Base-by-base conservation (phyloP, 2,329 filamentous ascomycete genomes). In the Pseudocercospora eumusae region DNA sequence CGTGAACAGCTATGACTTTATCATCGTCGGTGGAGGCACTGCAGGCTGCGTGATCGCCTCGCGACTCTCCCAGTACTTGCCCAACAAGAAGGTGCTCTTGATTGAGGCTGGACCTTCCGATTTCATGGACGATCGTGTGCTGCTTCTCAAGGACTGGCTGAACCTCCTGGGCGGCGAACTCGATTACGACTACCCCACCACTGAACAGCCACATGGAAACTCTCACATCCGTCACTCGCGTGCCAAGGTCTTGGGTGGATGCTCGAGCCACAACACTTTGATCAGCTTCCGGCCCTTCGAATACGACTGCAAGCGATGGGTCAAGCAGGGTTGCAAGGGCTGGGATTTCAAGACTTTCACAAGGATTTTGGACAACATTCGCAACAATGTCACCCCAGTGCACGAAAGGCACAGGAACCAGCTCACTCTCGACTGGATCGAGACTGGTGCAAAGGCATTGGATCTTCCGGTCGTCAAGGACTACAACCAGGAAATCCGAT, bases 211-310 rank as follows among this genome's bases (percentile, higher is more conserved):
- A 66, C 95, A 78, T 85, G 91, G 92, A 74, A 96, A 96, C 82
- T 95, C 90, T 60, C 85, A 92, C 79, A 96, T 96, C 79, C 88
- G 92, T 67, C 92, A 96, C 81, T 96, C 92, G 13, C 88, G 92
- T 65, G 92, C 92, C 66, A 96, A 96, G 82, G 92, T 96, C 42
- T 84, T 96, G 28, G 92, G 92, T 69, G 92, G 92, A 68, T 96
- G 92, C 83, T 96, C 92, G 49, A 93, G 90, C 63, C 92, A 96
- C 83, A 96, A 96, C 80, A 96, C 92, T 20, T 83, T 96, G 71
- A 96, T 96, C 77, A 95, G 90, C 18, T 96, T 96, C 85, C 86
- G 92, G 25, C 91, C 92, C 7, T 96, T 96, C 74, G 87, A 92
- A 76, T 93, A 96, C 76, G 92, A 96, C 77, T 86, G 90, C 79